Evolutionary conservation across 352 stramenopile genomes (phyloP), one percentile per base, ranked within the genome.

Genomic region (Phytophthora pseudosyringae): DNA sequence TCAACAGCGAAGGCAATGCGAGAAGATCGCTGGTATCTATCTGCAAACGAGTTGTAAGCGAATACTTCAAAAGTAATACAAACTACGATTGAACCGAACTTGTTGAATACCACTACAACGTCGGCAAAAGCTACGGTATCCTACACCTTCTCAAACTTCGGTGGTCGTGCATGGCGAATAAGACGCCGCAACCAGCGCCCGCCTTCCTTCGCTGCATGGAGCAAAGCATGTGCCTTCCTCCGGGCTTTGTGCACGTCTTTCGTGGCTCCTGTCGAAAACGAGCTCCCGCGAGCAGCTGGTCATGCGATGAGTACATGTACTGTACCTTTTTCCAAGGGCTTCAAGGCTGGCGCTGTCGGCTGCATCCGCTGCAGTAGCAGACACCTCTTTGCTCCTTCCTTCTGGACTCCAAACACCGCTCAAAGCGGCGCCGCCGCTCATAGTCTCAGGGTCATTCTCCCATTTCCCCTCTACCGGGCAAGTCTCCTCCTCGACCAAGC

Each of bases 391-490:
- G 26, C 40, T 31, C 35, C 16, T 33, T 40, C 43, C 31, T 50
- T 51, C 16, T 59, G 47, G 18, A 36, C 48, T 26, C 29, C 21
- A 57, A 35, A 16, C 49, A 54, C 43, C 35, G 7, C 6, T 44
- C 25, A 11, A 53, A 59, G 12, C 40, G 13, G 53, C 33, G 7
- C 29, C 4, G 46, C 41, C 25, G 2, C 7, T 21, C 7, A 48
- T 29, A 16, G 38, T n/a, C 28, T 58, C 35, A 58, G n/a, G n/a
- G 6, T 70, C 66, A 70, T 61, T 73, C 46, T 69, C 58, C 50
- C 38, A 70, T 70, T 73, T 67, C 18, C 60, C n/a, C 33, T 38
- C 35, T 32, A 21, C 31, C 11, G n/a, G 15, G 10, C 56, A 65
- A 55, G 46, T 55, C 50, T 57, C 31, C 28, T 13, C 40, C 21